Evolutionary conservation across 345 rosid genomes (phyloP), one percentile per base, ranked within the genome.

Genomic region (Eutrema japonicum): DNA sequence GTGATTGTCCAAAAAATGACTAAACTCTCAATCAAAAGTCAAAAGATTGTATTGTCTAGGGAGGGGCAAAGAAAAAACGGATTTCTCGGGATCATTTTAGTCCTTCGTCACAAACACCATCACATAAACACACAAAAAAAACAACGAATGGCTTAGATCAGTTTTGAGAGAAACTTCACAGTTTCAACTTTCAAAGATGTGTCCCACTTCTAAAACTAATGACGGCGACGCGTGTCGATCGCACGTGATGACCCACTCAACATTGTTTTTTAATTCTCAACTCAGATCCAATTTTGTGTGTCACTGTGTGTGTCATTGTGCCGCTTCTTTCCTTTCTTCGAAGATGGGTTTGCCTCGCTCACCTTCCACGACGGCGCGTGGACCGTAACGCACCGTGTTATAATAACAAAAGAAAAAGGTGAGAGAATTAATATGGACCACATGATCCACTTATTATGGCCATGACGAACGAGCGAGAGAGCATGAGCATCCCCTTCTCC

Each of bases 311-410:
- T 33, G 51, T 18, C 13, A 41, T 46, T 68, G 57, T 18, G 22
- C 22, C 37, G 48, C 41, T 50, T 26, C 43, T 58, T 14, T 9
- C 32, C 38, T 61, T 68, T 68, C 63, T 59, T 59, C 40, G 30
- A 50, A 42, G 10, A 3, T 53, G 51, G 74, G 66, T 68, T 43
- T 63, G 9, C 30, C 22, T 8, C 5, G 3, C 4, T 45, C 74
- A 46, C 66, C 22, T 42, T 42, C 40, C 10, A 76, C 70, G 79
- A 56, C 56, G 79, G 79, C 70, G 79, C 75, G 79, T 69, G 64
- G 42, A 0, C 3, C 3, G 26, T 16, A 38, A 68, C 55, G 12
- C 18, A 12, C 2, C 50, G n/a, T 10, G 65, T 13, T 22, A 14
- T 7, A 5, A n/a, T n/a, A n/a, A 0, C 6, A 8, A 32, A 60